Base-by-base conservation (phyloP, 169 alveolate species). In the Eimeria nieschulzi region DNA sequence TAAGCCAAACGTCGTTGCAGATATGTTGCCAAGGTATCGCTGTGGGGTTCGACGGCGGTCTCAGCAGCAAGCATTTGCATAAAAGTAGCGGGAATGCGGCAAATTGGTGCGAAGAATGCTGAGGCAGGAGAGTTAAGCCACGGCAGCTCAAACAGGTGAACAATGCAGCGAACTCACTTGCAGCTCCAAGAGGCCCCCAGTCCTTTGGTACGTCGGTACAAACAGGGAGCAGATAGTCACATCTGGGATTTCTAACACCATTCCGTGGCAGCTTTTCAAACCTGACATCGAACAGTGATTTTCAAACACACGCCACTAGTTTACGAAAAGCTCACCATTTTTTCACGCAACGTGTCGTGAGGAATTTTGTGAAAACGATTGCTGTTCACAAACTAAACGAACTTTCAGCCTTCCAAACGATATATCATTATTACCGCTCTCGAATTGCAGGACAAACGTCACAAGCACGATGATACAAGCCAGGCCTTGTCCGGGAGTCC, bases 141-240 rank as follows among this genome's bases (percentile, higher is more conserved):
- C 6, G 71, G 19, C 21, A 19, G 6, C 54, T 0, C 71, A 53
- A 9, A 13, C 68, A 78, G 46, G 87, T 19, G 9, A 78, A n/a
- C 10, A 78, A 53, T 3, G 23, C 51, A 9, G 54, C 51, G 39
- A 9, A 46, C 75, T 68, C n/a, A 63, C 88, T 63, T 23, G 88
- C 88, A 26, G 85, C 85, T 76, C 85, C 85, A 17, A 76, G 39
- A 13, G 85, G 70, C 3, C 85, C 85, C 85, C 85, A 76, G 70
- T 76, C 85, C 21, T 53, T 76, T n/a, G 70, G 68, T 9, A 76
- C 53, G 13, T 76, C 85, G 9, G 51, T 8, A n/a, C 85, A 46
- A 56, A 76, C 85, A 23, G 85, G 70, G 70, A 76, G 19, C 17
- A 76, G 51, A 10, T 76, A 76, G 25, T 76, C 85, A 51, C 85